Conservation (phyloP, 1,284 basidiomycete genomes). For the Mrakiaceae sp. region DNA sequence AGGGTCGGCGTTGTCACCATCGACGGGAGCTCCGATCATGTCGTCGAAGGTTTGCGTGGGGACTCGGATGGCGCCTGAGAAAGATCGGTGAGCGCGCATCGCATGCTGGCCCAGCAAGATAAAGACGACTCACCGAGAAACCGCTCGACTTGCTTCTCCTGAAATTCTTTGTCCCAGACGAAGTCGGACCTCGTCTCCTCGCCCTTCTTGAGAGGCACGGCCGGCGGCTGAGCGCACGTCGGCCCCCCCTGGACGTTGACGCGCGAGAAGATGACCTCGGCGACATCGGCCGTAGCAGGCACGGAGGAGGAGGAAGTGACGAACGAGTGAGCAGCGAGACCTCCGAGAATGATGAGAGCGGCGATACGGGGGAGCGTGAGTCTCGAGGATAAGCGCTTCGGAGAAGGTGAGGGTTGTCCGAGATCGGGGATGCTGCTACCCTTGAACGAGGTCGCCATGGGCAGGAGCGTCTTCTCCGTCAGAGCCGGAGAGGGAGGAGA, state of each 20-base stretch:
- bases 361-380: neutral
- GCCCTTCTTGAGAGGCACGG: neutral
- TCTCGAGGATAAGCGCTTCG: neutral
- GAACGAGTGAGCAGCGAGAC: neutral
- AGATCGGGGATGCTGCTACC: neutral
- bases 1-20: neutral
- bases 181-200: neutral
- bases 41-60: constrained; percentile 4
- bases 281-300: neutral
- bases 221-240: neutral
- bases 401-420: neutral
- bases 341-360: neutral
- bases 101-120: neutral
- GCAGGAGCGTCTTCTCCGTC: neutral
- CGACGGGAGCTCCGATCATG: constrained; percentile 3
- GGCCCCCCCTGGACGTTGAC: neutral
- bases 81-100: neutral
- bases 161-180: constrained; percentile 2
- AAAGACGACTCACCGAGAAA: constrained; percentile 10
- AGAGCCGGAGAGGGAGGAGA: neutral
- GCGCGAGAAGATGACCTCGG: neutral
- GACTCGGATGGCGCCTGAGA: neutral
- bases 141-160: constrained; percentile 10
- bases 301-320: neutral
- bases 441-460: neutral